Conservation (phyloP, 2,329 filamentous ascomycete species). For the Fusarium domesticum region DNA sequence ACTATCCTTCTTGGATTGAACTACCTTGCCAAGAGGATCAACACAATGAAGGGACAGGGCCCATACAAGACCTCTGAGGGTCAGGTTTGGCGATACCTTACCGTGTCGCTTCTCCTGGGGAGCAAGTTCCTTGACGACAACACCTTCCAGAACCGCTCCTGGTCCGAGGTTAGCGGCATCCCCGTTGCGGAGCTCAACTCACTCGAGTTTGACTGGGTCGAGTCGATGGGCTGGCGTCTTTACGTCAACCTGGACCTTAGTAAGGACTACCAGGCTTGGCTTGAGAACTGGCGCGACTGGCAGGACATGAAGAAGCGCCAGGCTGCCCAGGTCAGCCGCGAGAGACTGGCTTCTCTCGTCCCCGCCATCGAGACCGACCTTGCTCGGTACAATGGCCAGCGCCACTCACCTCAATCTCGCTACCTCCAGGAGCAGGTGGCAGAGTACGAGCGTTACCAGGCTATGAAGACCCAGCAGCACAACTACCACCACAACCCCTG, state of each 20-base stretch:
- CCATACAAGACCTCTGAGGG: slow-evolving; percentile 60
- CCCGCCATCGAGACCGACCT: slow-evolving; percentile 46
- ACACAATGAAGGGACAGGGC: slow-evolving; percentile 59
- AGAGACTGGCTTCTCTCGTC: slow-evolving; percentile 48
- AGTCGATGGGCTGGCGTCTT: slow-evolving; percentile 76
- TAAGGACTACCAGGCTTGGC: slow-evolving; percentile 65
- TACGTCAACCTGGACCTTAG: slow-evolving; percentile 80
- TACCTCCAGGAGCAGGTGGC: slow-evolving; percentile 56
- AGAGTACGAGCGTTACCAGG: slow-evolving; percentile 51
- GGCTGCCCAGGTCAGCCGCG: slow-evolving; percentile 46
- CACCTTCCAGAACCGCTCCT: slow-evolving; percentile 95
- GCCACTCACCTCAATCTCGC: slow-evolving; percentile 38
- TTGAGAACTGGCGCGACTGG: slow-evolving; percentile 60
- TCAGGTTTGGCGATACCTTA: slow-evolving; percentile 83
- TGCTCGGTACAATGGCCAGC: slow-evolving; percentile 37
- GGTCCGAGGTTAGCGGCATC: slow-evolving; percentile 93
- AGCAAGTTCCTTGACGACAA: slow-evolving; percentile 98
- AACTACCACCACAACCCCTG: slow-evolving; percentile 45
- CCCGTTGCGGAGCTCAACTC: slow-evolving; percentile 78
- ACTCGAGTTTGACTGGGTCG: slow-evolving; percentile 85
- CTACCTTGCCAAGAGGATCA: slow-evolving; percentile 81
- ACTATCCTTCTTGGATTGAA: slow-evolving; percentile 89
- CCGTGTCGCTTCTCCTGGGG: slow-evolving; percentile 77
- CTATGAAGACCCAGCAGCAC: slow-evolving; percentile 42
- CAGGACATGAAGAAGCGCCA: slow-evolving; percentile 53